Percentiles rank a stretch among this genome's conserved stretches.
phyloP scores from a whole-genome alignment of 2,329 filamentous ascomycete genomes.

The Fusarium sp. region DNA sequence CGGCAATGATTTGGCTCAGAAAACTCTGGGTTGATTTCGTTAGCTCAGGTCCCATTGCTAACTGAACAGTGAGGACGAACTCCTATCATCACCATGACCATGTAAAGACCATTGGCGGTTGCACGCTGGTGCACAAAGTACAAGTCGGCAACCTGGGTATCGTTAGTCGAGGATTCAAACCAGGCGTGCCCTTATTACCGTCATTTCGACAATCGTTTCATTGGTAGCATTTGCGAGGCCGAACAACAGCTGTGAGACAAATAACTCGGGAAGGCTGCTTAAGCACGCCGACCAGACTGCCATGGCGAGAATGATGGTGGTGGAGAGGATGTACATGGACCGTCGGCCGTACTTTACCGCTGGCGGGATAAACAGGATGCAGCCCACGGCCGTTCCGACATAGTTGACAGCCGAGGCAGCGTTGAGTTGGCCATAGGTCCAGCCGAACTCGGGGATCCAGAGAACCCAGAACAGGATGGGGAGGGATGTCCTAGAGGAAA shows the following conservation, averaged over 20 bases:
- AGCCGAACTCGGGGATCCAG: conserved; percentile 41
- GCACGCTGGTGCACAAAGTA: conserved; percentile 47
- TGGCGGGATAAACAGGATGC: conserved; percentile 48
- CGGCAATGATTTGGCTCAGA: conserved; percentile 46
- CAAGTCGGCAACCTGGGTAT: conserved; percentile 41
- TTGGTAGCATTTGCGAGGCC: conserved; percentile 51
- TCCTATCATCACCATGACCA: conserved; percentile 44
- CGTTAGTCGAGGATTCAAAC: background rate
- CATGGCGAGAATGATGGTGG: conserved; percentile 23
- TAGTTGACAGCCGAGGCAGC: conserved; percentile 36
- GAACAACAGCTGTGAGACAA: conserved; percentile 39
- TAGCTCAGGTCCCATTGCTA: background rate
- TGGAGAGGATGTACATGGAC: conserved; percentile 43
- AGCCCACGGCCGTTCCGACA: conserved; percentile 44
- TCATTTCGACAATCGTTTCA: conserved; percentile 52
- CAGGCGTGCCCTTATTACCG: conserved; percentile 18
- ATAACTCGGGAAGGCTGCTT: conserved; percentile 32
- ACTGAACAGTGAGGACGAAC: conserved; percentile 7
- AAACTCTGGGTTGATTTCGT: conserved; percentile 12
- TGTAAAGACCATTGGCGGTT: conserved; percentile 43
- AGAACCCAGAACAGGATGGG: conserved; percentile 45
- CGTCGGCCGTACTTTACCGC: conserved; percentile 47
- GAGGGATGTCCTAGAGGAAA: conserved; percentile 25
- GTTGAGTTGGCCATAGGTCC: conserved; percentile 38
- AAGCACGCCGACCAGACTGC: conserved; percentile 39